Evolutionary conservation across 129 eudicot genomes (phyloP), one percentile per base, ranked within the genome.

Genomic region (Tagetes patula): DNA sequence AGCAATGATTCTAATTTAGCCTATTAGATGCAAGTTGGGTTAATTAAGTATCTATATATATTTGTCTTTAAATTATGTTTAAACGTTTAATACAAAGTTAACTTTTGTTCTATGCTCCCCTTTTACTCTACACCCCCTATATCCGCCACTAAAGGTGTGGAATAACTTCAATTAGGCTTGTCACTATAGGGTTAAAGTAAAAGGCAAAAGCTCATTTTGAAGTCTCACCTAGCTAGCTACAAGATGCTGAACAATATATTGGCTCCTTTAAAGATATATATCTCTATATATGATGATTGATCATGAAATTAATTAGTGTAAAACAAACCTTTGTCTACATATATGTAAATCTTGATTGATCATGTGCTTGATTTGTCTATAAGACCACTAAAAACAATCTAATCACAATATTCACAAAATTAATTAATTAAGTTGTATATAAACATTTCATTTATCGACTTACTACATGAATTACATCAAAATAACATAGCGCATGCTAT

Each of bases 401-500:
- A 13, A 1, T 50, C 56, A 50, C 31, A 50, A 50, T 20, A 20
- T 20, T 20, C 27, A 20, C 27, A 20, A 20, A 20, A 20, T 20
- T 20, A 20, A 20, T 20, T 20, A 20, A 20, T 20, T 20, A 50
- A 50, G 32, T 52, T 52, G 33, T 8, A n/a, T n/a, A 14, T 14
- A 14, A 52, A 52, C 58, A n/a, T 52, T 5, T 2, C 58, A 9
- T 52, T 52, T 14, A 53, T 9, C 12, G 6, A 6, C 43, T 52
- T 78, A 50, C 70, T 42, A 58, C 79, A 67, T 48, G 43, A 27
- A 20, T 80, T 73, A 88, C 95, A 88, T 88, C 78, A 88, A 74
- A 70, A 88, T 85, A 60, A 86, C 88, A 32, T 88, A 88, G 39
- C 95, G 88, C 95, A 88, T 83, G 68, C 95, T 83, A 61, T 88